Conservation (phyloP, 345 rosid genomes). For the Mangifera indica region DNA sequence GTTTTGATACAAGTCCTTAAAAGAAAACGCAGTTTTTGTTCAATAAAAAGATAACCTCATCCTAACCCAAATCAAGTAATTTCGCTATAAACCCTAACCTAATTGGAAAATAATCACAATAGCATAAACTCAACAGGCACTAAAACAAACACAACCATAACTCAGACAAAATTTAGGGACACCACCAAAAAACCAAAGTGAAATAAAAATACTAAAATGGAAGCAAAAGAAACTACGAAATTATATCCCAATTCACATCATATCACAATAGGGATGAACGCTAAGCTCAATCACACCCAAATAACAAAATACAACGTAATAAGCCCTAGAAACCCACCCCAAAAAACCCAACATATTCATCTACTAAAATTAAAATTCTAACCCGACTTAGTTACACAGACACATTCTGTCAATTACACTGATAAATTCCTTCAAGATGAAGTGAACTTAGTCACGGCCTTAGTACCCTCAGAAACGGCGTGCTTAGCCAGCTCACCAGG, state of each 20-base stretch:
- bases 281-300: background rate
- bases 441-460: conserved; percentile 47
- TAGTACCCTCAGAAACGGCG: conserved; percentile 43
- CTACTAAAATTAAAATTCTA: conserved; percentile 7
- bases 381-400: conserved; percentile 24
- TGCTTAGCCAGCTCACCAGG: conserved; percentile 42
- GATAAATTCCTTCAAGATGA: conserved; percentile 26
- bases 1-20: no score
- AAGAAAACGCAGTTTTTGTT: background rate
- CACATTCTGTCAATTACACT: background rate
- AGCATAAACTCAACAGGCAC: background rate
- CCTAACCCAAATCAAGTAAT: no score
- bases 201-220: background rate
- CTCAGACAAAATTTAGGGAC: background rate
- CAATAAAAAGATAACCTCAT: background rate
- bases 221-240: background rate
- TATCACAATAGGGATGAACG: background rate
- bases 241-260: conserved; percentile 7
- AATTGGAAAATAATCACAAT: background rate
- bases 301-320: background rate
- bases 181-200: no score
- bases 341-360: background rate
- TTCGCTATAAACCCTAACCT: background rate
- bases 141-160: no score
- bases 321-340: background rate